Conservation (phyloP, 148 eudicot species). For the Camellia granthamiana region DNA sequence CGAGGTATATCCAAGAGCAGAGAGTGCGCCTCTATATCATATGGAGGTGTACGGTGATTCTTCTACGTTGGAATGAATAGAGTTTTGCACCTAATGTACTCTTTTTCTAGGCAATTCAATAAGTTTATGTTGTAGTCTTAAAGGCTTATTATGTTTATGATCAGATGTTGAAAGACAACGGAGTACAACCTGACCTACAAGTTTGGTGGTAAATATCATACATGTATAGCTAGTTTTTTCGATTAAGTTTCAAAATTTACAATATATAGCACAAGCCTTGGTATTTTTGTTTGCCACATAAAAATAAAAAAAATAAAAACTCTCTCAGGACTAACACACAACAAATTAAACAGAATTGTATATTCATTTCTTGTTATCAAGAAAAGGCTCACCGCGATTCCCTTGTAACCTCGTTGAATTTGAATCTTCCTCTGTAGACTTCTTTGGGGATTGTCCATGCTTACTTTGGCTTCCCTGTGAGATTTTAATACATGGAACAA, state of each 20-base stretch:
- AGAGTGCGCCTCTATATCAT: slow-evolving; percentile 29
- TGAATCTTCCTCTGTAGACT: slow-evolving; percentile 43
- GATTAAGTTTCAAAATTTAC: slow-evolving; percentile 14
- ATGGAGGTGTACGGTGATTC: slow-evolving; percentile 35
- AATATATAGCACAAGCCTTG: not conserved
- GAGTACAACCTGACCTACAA: no score
- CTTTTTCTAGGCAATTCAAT: no score
- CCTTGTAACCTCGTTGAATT: slow-evolving; percentile 25
- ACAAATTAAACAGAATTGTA: not conserved
- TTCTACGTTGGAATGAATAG: slow-evolving; percentile 21
- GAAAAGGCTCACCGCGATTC: slow-evolving; percentile 30
- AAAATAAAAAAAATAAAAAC: not conserved
- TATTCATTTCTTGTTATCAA: slow-evolving; percentile 17
- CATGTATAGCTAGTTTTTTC: not conserved
- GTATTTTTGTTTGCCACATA: not conserved
- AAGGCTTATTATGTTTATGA: no score
- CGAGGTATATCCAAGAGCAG: slow-evolving; percentile 29
- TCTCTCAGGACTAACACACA: not conserved
- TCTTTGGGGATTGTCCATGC: slow-evolving; percentile 47
- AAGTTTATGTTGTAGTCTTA: no score
- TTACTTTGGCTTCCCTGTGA: slow-evolving; percentile 58
- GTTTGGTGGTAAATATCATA: not conserved
- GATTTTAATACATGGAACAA: slow-evolving; percentile 11
- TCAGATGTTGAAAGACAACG: no score
- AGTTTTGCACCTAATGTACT: no score